Base-by-base conservation (phyloP, 768 basidiomycete species). In the Mycena leptocephala region DNA sequence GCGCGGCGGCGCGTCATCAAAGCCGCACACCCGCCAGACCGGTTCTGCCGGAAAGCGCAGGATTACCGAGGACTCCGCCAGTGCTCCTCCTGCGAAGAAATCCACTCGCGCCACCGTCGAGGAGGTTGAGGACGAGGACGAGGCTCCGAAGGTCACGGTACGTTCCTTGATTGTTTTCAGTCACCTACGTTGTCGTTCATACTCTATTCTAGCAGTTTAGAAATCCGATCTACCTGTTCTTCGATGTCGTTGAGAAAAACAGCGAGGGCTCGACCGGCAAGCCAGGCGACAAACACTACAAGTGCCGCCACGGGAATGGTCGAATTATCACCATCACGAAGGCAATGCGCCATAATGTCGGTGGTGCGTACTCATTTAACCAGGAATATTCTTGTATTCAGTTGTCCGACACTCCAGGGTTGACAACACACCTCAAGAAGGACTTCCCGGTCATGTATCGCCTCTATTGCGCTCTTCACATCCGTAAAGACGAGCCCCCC, bases 141-240 rank as follows among this genome's bases (percentile, higher is more conserved):
- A 9, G n/a, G 51, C n/a, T 53, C 24, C 13, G 24, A 8, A 24
- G n/a, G n/a, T n/a, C 35, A 53, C 51, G n/a, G n/a, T n/a, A n/a
- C n/a, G n/a, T n/a, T n/a, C n/a, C n/a, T n/a, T n/a, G n/a, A n/a
- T n/a, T n/a, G n/a, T n/a, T n/a, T n/a, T n/a, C n/a, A n/a, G n/a
- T n/a, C n/a, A n/a, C n/a, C n/a, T n/a, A n/a, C n/a, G n/a, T n/a
- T n/a, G n/a, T n/a, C n/a, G n/a, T 53, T 26, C n/a, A 53, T 37
- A 53, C 9, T 53, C n/a, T 53, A 5, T 39, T 32, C 22, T 11
- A 13, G 32, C 61, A 65, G 64, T 10, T 30, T n/a, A 65, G 48
- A 28, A 78, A 78, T 43, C 78, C 79, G 2, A 79, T 81, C 32
- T 80, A 80, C 72, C 46, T 69, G 51, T 81, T 80, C 48, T 80